Evolutionary conservation across 2,329 filamentous ascomycete genomes (phyloP).

Genomic region (Aspergillus puulaauensis): DNA sequence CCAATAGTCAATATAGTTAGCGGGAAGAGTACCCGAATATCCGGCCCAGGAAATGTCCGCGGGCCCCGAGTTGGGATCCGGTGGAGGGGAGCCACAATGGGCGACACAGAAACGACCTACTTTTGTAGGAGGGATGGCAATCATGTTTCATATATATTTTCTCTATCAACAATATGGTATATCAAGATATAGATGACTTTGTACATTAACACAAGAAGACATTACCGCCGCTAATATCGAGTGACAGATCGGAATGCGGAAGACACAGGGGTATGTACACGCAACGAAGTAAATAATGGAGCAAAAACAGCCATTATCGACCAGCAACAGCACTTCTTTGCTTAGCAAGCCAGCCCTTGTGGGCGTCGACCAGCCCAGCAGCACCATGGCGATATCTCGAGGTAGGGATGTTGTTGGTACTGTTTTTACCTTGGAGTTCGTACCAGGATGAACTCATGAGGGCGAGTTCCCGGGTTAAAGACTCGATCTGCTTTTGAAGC

Average conservation of each 20-base stretch:
- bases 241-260: neutral
- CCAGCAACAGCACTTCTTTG: constrained; percentile 44
- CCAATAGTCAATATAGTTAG: too few species aligned
- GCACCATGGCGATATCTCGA: constrained; percentile 41
- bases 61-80: too few species aligned
- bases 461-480: constrained; percentile 43
- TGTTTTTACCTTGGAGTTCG: constrained; percentile 46
- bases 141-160: neutral
- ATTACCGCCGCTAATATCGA: neutral
- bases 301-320: constrained; percentile 19
- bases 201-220: neutral
- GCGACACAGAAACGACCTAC: neutral
- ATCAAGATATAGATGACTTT: neutral
- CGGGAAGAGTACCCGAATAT: too few species aligned
- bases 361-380: constrained; percentile 35
- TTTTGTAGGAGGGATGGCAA: neutral
- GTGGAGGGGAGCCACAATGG: too few species aligned
- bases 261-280: neutral
- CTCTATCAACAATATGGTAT: neutral
- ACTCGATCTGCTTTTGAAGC: constrained; percentile 41
- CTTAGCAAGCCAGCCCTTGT: constrained; percentile 46
- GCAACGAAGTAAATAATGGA: neutral
- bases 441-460: constrained; percentile 50
- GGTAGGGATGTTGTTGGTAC: constrained; percentile 43
- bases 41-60: too few species aligned